Conservation (phyloP, 179 eudicot genomes). For the Spergularia azorica region DNA sequence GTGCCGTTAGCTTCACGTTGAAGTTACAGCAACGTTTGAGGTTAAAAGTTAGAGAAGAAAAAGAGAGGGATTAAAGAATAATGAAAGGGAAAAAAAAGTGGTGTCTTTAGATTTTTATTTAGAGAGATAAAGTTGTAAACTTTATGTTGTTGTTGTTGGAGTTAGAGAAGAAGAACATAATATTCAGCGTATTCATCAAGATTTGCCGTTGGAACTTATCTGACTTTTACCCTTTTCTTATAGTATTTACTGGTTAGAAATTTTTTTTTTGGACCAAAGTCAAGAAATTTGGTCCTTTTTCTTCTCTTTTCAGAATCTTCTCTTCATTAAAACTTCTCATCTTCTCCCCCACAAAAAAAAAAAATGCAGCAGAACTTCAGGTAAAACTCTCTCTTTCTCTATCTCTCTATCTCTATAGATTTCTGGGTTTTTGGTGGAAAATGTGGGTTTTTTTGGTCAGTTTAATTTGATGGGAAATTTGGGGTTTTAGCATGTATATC, state of each 20-base stretch:
- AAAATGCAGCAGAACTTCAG: conserved; percentile 22
- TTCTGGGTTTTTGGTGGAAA: neutral
- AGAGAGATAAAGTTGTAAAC: conserved; percentile 14
- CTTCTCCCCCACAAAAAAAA: neutral
- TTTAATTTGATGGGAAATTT: neutral
- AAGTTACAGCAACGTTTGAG: neutral
- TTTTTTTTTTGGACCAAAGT: neutral
- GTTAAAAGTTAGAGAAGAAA: neutral
- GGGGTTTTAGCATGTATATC: neutral
- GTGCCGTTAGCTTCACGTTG: conserved; percentile 20
- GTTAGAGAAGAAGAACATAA: conserved; percentile 3
- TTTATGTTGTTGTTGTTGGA: conserved; percentile 11
- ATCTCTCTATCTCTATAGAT: neutral
- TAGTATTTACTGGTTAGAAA: neutral
- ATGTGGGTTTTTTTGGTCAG: neutral
- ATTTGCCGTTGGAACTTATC: conserved; percentile 41
- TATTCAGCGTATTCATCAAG: conserved; percentile 32
- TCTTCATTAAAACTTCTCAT: neutral
- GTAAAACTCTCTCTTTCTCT: conserved; percentile 30
- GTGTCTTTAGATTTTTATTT: neutral
- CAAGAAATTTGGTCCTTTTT: conserved; percentile 13
- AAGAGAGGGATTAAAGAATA: neutral
- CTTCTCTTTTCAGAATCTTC: conserved; percentile 6
- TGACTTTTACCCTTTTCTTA: neutral
- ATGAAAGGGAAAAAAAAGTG: neutral